Evolutionary conservation across 1,139 yeast species (phyloP).

Genomic region (Pneumocystis canis): DNA sequence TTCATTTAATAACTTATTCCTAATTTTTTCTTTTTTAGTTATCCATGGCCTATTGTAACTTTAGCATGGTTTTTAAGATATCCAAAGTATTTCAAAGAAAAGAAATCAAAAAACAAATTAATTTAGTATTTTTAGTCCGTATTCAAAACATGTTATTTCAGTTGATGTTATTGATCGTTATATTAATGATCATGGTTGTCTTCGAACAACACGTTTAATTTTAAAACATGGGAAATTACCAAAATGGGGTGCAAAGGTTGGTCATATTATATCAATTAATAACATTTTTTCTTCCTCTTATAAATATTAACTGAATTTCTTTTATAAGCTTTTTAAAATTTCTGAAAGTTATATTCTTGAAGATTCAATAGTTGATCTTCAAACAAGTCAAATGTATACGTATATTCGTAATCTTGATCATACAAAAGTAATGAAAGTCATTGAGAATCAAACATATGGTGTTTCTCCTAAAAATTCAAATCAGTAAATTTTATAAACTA

Average conservation of each 20-base stretch:
- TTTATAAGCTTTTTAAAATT: conserved; percentile 27
- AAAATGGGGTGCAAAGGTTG: conserved; percentile 57
- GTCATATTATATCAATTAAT: too few relatives aligned
- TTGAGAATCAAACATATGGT: conserved; percentile 45
- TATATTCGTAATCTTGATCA: conserved; percentile 83
- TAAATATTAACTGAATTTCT: background rate
- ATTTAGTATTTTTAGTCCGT: conserved; percentile 34
- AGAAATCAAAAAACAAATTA: too few relatives aligned
- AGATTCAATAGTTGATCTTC: conserved; percentile 59
- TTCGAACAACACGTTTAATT: conserved; percentile 61
- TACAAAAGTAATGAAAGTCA: conserved; percentile 60
- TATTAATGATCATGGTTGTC: conserved; percentile 48
- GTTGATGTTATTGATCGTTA: conserved; percentile 57
- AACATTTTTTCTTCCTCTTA: background rate
- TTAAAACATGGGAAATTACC: conserved; percentile 75
- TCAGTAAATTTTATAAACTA: background rate
- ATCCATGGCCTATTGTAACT: conserved; percentile 57
- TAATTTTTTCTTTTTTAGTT: conserved; percentile 4
- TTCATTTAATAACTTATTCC: background rate
- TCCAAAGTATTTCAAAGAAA: conserved; percentile 36
- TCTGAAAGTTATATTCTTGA: conserved; percentile 64
- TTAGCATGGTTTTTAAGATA: conserved; percentile 71
- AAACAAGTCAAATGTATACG: conserved; percentile 39
- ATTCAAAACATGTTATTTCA: conserved; percentile 72
- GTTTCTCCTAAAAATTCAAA: background rate